Conservation (phyloP, 1,284 basidiomycete species). For the Microbotryum lychnidis-dioicae region DNA sequence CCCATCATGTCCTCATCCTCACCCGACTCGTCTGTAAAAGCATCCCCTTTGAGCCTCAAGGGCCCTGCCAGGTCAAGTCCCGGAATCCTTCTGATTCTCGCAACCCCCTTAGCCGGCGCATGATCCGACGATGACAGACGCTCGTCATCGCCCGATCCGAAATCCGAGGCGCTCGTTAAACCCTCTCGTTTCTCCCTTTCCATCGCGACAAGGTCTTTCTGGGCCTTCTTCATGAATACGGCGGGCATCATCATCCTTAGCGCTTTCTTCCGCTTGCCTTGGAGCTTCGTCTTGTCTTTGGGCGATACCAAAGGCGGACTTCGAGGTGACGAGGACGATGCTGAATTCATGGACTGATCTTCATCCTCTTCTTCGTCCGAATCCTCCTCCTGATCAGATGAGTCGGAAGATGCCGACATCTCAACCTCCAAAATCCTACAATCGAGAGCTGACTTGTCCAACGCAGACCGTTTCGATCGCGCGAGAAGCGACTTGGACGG, state of each 20-base stretch:
- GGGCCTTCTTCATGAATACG: conserved; percentile 33
- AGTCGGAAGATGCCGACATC: neutral
- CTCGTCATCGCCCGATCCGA: conserved; percentile 29
- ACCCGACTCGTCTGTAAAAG: conserved; percentile 31
- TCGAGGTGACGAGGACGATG: conserved; percentile 3
- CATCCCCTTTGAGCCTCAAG: conserved; percentile 20
- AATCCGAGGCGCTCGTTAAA: conserved; percentile 9
- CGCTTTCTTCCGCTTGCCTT: conserved; percentile 21
- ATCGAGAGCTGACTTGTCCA: neutral
- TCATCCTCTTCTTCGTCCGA: neutral
- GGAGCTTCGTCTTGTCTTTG: conserved; percentile 9
- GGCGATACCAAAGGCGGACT: conserved; percentile 1
- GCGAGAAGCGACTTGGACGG: no score
- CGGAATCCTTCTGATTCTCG: conserved; percentile 2
- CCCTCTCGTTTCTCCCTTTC: conserved; percentile 19
- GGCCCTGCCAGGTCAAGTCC: conserved; percentile 14
- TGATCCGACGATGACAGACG: neutral
- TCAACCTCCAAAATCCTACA: neutral
- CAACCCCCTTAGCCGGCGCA: neutral
- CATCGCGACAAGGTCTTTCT: conserved; percentile 33
- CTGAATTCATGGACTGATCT: neutral
- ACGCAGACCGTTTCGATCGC: no score
- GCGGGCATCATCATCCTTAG: conserved; percentile 34
- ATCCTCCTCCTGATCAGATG: neutral
- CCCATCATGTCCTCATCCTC: conserved; percentile 6